These are phyloP conservation scores for Lactifluus volemus DNA, from an alignment of 768 basidiomycete species.

Conservation along the genomic window DNA sequence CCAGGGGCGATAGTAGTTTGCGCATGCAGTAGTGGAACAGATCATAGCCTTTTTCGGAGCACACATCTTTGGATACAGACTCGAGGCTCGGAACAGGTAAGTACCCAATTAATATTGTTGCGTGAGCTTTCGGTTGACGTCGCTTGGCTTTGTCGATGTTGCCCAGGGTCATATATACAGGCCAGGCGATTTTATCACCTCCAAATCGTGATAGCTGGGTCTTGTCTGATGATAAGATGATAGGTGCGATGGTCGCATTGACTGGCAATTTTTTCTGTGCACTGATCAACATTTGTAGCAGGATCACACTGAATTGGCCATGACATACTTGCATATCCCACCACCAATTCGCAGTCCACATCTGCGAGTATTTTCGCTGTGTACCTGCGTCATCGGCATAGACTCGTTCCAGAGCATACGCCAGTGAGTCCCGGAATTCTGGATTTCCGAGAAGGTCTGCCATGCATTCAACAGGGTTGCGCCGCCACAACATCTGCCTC, in stretches of 20 bases:
- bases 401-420: no score
- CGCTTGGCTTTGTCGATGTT: constrained; percentile 6
- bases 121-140: constrained; percentile 16
- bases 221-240: background rate
- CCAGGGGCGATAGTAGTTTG: constrained; percentile 7
- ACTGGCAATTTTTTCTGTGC: no score
- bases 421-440: no score
- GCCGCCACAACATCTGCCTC: no score
- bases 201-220: background rate
- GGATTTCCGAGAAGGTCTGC: no score
- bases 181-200: constrained; percentile 21
- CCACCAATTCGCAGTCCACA: no score
- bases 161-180: constrained; percentile 27
- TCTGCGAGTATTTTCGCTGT: no score
- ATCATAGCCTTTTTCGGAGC: background rate
- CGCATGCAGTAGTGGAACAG: constrained; percentile 22
- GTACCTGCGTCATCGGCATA: no score
- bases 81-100: constrained; percentile 19
- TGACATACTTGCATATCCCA: no score
- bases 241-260: background rate
- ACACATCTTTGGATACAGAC: background rate
- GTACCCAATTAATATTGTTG: constrained; percentile 23
- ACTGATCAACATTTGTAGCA: no score
- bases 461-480: no score
- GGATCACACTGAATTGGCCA: no score